Evolutionary conservation across 208 protist genomes (phyloP), one percentile per base, ranked within the genome.

Genomic region (Acanthamoeba castellanii): DNA sequence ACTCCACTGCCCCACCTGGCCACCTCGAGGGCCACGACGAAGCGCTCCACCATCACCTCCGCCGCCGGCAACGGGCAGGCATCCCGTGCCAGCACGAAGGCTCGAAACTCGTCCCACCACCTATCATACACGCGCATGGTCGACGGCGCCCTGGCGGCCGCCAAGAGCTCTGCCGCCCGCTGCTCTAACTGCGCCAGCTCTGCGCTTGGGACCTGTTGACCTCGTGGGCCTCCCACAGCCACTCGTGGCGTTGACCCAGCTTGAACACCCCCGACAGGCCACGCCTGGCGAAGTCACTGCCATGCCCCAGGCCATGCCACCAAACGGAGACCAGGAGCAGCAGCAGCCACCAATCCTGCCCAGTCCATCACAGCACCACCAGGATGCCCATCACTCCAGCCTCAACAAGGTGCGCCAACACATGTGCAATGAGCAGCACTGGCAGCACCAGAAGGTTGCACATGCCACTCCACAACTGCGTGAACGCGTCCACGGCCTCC

Each of bases 381-480:
- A 81, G 2, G 4, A 81, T 6, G 5, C 72, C 72, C 30, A 81
- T 50, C 34, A 34, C 72, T 5, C 22, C 11, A 50, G 20, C 6
- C 34, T 81, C 37, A 16, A 81, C 34, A 1, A 81, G 72, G 72
- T 81, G 72, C 72, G 4, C 34, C 72, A 81, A 22, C 34, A 81
- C 37, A 2, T 32, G n/a, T 5, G 50, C 20, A 16, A 81, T 42
- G 3, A 81, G 72, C 34, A n/a, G 50, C 34, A 81, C 47, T 5
- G 34, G 72, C 27, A 34, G 72, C 72, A 81, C 72, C 72, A 81
- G 34, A 20, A 81, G 72, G 50, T 81, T 81, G 34, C 47, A 6
- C 37, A 50, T 16, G 34, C 37, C 37, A 4, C 7, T 2, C 72
- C 72, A 81, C 2, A 34, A 16, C 42, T 9, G 2, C 2, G 72